A percentile compares a stretch with the other conserved stretches of the same genome.
Conservation (phyloP, 192 early-diverging fungal species). For the Gryganskiella cystojenkinii region DNA sequence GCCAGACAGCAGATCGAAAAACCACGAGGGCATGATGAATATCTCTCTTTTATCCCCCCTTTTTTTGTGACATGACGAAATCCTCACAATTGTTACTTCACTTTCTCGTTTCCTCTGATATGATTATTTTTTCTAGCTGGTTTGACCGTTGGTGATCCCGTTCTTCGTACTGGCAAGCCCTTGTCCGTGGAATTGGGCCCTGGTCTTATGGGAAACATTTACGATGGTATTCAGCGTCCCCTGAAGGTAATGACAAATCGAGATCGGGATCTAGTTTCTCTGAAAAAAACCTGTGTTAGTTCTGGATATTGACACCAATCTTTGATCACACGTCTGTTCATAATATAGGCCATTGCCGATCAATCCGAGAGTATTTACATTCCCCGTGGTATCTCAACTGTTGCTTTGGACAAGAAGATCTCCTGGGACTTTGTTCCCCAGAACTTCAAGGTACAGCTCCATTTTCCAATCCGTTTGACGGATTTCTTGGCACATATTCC, state of each 20-base stretch:
- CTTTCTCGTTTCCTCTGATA: neutral
- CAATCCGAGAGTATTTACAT: slow-evolving; percentile 97
- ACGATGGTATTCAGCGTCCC: slow-evolving; percentile 99
- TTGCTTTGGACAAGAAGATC: slow-evolving; percentile 90
- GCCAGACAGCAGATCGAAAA: no score
- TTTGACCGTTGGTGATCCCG: slow-evolving; percentile 98
- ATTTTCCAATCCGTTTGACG: no score
- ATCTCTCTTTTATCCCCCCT: no score
- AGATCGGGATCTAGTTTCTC: neutral
- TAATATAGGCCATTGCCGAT: slow-evolving; percentile 90
- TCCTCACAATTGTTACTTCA: neutral
- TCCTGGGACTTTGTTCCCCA: slow-evolving; percentile 96
- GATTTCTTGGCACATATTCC: no score
- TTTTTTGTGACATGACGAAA: neutral
- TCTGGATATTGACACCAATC: no score
- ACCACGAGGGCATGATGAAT: no score
- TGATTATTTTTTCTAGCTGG: slow-evolving; percentile 70
- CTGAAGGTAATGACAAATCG: slow-evolving; percentile 72
- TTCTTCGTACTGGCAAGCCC: slow-evolving; percentile 97
- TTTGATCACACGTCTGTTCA: no score
- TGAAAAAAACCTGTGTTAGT: no score
- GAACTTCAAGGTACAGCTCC: slow-evolving; percentile 91
- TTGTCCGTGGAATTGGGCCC: slow-evolving; percentile 99
- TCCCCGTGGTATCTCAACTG: slow-evolving; percentile 98
- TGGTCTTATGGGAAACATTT: slow-evolving; percentile 96